phyloP scores from a whole-genome alignment of 164 flowering plant species.

The Cinnamomum chago region DNA sequence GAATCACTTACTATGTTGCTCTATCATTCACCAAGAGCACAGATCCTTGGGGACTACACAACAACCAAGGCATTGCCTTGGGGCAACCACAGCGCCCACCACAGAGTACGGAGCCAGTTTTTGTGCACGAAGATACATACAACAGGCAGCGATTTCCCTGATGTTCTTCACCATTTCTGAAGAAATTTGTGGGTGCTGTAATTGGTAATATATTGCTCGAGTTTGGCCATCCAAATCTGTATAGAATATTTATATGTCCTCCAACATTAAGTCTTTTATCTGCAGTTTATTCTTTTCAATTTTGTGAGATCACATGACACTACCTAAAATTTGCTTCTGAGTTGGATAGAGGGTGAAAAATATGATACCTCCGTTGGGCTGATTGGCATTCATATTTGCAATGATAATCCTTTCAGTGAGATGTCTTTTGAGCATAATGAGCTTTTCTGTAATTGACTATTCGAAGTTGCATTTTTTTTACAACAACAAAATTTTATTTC shows the following conservation, averaged over 20 bases:
- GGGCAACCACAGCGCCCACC: slow-evolving; percentile 66
- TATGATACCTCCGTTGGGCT: not conserved
- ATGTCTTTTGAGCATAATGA: too few relatives aligned
- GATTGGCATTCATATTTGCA: too few relatives aligned
- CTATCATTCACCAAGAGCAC: slow-evolving; percentile 35
- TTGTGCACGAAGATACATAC: slow-evolving; percentile 87
- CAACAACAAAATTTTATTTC: too few relatives aligned
- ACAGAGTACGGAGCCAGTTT: slow-evolving; percentile 50
- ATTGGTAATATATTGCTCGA: not conserved
- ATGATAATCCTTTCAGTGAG: too few relatives aligned
- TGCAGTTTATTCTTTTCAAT: not conserved
- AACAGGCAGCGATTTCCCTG: slow-evolving; percentile 61
- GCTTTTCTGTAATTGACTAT: too few relatives aligned
- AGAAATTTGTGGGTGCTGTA: slow-evolving; percentile 12
- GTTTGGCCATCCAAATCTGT: not conserved
- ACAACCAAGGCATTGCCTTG: slow-evolving; percentile 63
- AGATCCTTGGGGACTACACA: slow-evolving; percentile 24
- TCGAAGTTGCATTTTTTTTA: too few relatives aligned
- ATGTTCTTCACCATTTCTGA: slow-evolving; percentile 17
- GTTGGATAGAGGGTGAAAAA: not conserved
- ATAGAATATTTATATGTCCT: not conserved
- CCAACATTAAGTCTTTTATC: not conserved
- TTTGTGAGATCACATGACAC: not conserved
- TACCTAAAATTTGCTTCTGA: not conserved
- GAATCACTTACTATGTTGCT: slow-evolving; percentile 61